phyloP scores from a whole-genome alignment of 176 grass and related monocot species.

The Aegilops speltoides region DNA sequence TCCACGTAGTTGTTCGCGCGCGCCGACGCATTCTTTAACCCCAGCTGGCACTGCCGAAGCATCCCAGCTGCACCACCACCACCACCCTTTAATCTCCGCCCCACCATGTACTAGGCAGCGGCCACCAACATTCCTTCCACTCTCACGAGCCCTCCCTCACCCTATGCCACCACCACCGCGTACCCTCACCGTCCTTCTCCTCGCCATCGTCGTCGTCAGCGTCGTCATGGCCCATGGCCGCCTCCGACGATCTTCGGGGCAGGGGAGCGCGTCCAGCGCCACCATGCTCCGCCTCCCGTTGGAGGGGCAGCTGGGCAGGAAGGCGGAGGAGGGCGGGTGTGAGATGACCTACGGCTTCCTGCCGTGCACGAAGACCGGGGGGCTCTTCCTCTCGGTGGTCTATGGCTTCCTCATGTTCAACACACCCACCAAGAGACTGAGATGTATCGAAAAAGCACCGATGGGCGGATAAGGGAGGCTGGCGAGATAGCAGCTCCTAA shows the following conservation, averaged over 20 bases:
- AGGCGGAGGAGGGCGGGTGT: constrained; percentile 3
- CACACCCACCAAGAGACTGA: too few species aligned
- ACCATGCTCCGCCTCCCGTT: constrained; percentile 34
- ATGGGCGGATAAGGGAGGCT: too few species aligned
- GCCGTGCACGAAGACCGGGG: constrained; percentile 58
- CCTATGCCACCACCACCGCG: not conserved
- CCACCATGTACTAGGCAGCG: not conserved
- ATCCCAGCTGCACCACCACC: not conserved
- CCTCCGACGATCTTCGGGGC: not conserved
- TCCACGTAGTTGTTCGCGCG: too few species aligned
- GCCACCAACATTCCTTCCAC: not conserved
- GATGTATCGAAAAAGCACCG: too few species aligned
- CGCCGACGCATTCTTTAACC: too few species aligned
- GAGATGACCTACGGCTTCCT: constrained; percentile 86
- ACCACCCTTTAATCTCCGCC: not conserved
- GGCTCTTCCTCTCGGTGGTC: constrained; percentile 54
- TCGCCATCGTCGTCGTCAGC: not conserved
- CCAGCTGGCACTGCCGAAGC: not conserved
- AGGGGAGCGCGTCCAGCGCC: not conserved
- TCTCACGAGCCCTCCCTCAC: not conserved
- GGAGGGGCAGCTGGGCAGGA: not conserved
- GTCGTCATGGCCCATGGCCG: constrained; percentile 23
- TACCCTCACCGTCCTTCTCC: constrained; percentile 35
- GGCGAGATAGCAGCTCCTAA: too few species aligned
- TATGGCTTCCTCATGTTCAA: constrained; percentile 84